Evolutionary conservation across 352 stramenopile species (phyloP).

Genomic region (Phytophthora pluvialis): DNA sequence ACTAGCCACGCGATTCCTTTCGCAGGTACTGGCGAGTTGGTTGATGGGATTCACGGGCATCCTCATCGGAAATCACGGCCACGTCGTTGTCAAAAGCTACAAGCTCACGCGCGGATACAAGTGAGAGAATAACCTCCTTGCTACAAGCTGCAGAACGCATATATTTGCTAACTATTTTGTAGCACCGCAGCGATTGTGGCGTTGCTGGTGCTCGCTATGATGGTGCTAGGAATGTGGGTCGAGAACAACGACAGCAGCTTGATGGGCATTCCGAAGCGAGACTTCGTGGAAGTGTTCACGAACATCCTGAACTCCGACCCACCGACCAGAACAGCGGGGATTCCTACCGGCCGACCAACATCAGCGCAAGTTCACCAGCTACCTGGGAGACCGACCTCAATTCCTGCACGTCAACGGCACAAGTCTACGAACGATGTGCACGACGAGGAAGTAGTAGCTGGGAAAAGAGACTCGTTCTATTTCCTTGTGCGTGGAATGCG

Average conservation of each 20-base stretch:
- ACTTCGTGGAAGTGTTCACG: slow-evolving; percentile 67
- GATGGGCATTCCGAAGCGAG: slow-evolving; percentile 61
- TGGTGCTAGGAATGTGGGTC: slow-evolving; percentile 68
- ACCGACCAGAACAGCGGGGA: slow-evolving; percentile 8
- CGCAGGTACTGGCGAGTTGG: slow-evolving; percentile 68
- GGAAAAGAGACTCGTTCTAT: slow-evolving; percentile 84
- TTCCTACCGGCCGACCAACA: not conserved
- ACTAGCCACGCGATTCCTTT: slow-evolving; percentile 56
- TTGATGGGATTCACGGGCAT: slow-evolving; percentile 62
- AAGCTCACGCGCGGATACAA: slow-evolving; percentile 53
- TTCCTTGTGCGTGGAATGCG: slow-evolving; percentile 72
- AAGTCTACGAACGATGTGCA: slow-evolving; percentile 5
- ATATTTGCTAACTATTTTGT: slow-evolving; percentile 6
- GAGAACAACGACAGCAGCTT: slow-evolving; percentile 81
- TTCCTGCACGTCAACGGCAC: not conserved
- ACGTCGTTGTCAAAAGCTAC: slow-evolving; percentile 54
- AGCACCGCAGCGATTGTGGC: slow-evolving; percentile 54
- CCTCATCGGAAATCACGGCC: slow-evolving; percentile 64
- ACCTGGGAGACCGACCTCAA: not conserved
- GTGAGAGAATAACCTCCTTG: slow-evolving; percentile 27
- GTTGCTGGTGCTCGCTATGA: slow-evolving; percentile 54
- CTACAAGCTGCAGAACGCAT: not conserved
- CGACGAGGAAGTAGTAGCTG: slow-evolving; percentile 29
- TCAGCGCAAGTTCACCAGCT: slow-evolving; percentile 24
- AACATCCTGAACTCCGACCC: slow-evolving; percentile 67